Percentiles rank a stretch among this genome's conserved stretches.
These are phyloP conservation scores for Daldinia bambusicola DNA, from an alignment of 495 filamentous ascomycete species.

Conservation along the genomic window DNA sequence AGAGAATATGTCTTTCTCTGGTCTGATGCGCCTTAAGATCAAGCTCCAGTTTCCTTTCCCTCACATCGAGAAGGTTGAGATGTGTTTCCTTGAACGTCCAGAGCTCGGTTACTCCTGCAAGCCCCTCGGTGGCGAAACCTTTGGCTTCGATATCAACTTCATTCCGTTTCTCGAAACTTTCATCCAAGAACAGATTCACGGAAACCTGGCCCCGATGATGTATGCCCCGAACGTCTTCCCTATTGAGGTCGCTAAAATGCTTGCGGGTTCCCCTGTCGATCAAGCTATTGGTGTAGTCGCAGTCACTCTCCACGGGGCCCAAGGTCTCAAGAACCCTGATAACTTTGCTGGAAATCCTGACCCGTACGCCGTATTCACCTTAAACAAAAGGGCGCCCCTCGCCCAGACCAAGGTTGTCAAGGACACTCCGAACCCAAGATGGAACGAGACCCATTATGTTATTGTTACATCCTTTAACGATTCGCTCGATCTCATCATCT, in stretches of 20 bases:
- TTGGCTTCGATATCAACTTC: conserved; percentile 99
- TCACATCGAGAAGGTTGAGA: conserved; percentile 90
- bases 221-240: conserved; percentile 98
- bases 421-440: conserved; percentile 85
- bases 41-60: conserved; percentile 97
- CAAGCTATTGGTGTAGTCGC: conserved; percentile 95
- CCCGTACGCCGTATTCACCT: conserved; percentile 87
- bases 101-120: conserved; percentile 97
- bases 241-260: conserved; percentile 97
- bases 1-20: conserved; percentile 94
- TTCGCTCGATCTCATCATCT: conserved; percentile 81
- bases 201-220: conserved; percentile 93
- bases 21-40: conserved; percentile 94
- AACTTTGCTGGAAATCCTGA: conserved; percentile 93
- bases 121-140: conserved; percentile 90
- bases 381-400: conserved; percentile 82
- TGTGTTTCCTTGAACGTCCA: conserved; percentile 79
- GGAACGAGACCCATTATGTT: conserved; percentile 96
- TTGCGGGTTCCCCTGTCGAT: conserved; percentile 93
- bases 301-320: conserved; percentile 88
- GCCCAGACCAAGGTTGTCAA: conserved; percentile 89
- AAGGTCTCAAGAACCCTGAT: conserved; percentile 93
- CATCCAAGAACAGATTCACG: conserved; percentile 95
- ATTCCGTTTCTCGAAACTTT: conserved; percentile 92
- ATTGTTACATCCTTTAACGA: conserved; percentile 92